Evolutionary conservation across 306 rosid genomes (phyloP), one percentile per base, ranked within the genome.

Genomic region (Echinosophora koreensis): DNA sequence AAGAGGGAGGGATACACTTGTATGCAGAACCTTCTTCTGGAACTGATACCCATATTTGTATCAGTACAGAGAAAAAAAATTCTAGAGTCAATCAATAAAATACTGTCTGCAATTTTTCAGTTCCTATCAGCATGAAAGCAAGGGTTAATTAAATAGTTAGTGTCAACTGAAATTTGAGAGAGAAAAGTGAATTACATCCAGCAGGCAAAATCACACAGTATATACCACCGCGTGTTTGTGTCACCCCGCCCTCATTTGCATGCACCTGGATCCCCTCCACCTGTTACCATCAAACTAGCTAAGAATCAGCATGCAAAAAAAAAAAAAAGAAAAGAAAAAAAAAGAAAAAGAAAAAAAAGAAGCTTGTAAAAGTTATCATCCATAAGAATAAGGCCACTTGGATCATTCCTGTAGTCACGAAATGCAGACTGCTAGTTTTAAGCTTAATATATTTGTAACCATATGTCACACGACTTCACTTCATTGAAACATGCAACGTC

Each of bases 131-230:
- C 32, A 30, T 30, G 32, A 30, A 30, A 30, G 32, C 32, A 30
- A 30, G 32, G 32, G 32, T 30, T 30, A 2, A 30, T 30, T 30
- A 30, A 30, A 30, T 30, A 30, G 61, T 46, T 54, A 61, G 35
- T 38, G 54, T 5, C 18, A 37, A 63, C 57, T 18, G 37, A 72
- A 61, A 71, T 35, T 15, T 44, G 66, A 67, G 83, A 76, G 73
- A 71, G 69, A 70, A 79, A 64, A 81, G 79, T 38, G 78, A 60
- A 69, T 85, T 94, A 94, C 98, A 94, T 94, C 98, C 98, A 30
- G 98, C 98, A 28, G 98, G 98, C 87, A 94, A 87, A 86, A 94
- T 94, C 77, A 94, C 18, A 94, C 98, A 94, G 80, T 94, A 94
- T 54, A 85, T 59, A 59, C 98, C 98, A n/a, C 98, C 98, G 56